These are phyloP conservation scores for Trichoderma arundinaceum DNA, from an alignment of 2,329 filamentous ascomycete genomes.

Conservation along the genomic window DNA sequence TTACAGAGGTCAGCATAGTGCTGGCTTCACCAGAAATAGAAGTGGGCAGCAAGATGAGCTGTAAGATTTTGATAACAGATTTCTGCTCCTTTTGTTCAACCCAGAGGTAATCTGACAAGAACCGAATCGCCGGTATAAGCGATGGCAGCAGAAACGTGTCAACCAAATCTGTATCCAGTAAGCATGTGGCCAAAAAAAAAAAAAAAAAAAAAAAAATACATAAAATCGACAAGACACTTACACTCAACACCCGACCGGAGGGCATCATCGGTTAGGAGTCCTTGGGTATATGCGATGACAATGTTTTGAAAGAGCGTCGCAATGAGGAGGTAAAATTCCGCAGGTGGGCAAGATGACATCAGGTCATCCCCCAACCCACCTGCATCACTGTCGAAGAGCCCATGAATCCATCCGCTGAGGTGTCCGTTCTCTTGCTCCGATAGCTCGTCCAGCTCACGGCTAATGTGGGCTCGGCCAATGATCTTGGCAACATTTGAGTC, in stretches of 20 bases:
- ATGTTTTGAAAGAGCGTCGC: slow-evolving; percentile 79
- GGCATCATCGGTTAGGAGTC: slow-evolving; percentile 69
- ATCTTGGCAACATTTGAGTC: slow-evolving; percentile 74
- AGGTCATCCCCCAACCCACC: slow-evolving; percentile 78
- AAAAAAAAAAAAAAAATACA: neutral
- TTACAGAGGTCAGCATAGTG: slow-evolving; percentile 71
- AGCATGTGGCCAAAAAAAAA: neutral
- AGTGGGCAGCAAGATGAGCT: slow-evolving; percentile 72
- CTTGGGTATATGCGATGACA: slow-evolving; percentile 70
- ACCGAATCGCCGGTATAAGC: slow-evolving; percentile 73
- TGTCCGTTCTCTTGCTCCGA: slow-evolving; percentile 68
- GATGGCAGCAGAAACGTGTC: slow-evolving; percentile 83
- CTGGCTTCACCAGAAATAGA: slow-evolving; percentile 74
- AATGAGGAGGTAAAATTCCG: slow-evolving; percentile 80
- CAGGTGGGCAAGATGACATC: slow-evolving; percentile 80
- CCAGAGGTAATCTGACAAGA: slow-evolving; percentile 73
- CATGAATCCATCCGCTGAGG: slow-evolving; percentile 75
- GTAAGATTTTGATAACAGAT: slow-evolving; percentile 72
- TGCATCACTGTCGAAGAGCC: slow-evolving; percentile 75
- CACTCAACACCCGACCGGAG: slow-evolving; percentile 79
- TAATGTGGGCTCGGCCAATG: slow-evolving; percentile 63
- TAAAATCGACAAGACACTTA: slow-evolving; percentile 47
- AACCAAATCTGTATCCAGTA: slow-evolving; percentile 63
- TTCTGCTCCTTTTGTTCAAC: slow-evolving; percentile 69
- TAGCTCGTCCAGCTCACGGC: slow-evolving; percentile 63